Percentiles rank a stretch among this genome's conserved stretches.
Evolutionary conservation across 2,329 filamentous ascomycete species (phyloP).

Genomic region (Hymenoscyphus linearis): DNA sequence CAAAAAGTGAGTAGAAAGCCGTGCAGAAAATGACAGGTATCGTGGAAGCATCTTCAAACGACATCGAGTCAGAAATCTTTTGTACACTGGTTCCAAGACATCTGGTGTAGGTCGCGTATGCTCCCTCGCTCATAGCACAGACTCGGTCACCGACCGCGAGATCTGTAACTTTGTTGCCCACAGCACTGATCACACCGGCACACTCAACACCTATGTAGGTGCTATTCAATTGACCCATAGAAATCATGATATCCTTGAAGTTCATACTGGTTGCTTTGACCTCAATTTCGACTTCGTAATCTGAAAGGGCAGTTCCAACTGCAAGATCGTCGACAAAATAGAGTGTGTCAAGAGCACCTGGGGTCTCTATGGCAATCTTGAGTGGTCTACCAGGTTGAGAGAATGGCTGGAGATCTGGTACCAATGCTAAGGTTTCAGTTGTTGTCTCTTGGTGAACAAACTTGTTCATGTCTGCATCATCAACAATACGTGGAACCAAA

Average conservation of each 20-base stretch:
- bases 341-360: slow-evolving; percentile 26
- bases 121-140: slow-evolving; percentile 30
- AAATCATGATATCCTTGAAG: slow-evolving; percentile 30
- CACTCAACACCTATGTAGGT: slow-evolving; percentile 33
- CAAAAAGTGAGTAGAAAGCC: slow-evolving; percentile 26
- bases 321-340: slow-evolving; percentile 26
- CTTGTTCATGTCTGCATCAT: slow-evolving; percentile 31
- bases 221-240: slow-evolving; percentile 31
- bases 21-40: slow-evolving; percentile 28
- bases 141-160: slow-evolving; percentile 33
- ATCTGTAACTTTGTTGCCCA: slow-evolving; percentile 29
- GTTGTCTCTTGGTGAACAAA: slow-evolving; percentile 41
- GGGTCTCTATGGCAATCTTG: slow-evolving; percentile 23
- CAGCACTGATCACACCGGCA: slow-evolving; percentile 31
- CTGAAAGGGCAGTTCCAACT: slow-evolving; percentile 14
- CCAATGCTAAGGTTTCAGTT: slow-evolving; percentile 25
- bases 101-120: slow-evolving; percentile 31
- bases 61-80: slow-evolving; percentile 23
- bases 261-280: slow-evolving; percentile 31
- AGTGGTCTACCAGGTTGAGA: slow-evolving; percentile 24
- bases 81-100: slow-evolving; percentile 25
- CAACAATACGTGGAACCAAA: slow-evolving; percentile 19
- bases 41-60: slow-evolving; percentile 27
- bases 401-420: slow-evolving; percentile 38
- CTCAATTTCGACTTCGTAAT: slow-evolving; percentile 24